A percentile compares a stretch with the other conserved stretches of the same genome.
Evolutionary conservation across 1,284 basidiomycete genomes (phyloP).

Genomic region (Austroboletus novae-zelandiae): DNA sequence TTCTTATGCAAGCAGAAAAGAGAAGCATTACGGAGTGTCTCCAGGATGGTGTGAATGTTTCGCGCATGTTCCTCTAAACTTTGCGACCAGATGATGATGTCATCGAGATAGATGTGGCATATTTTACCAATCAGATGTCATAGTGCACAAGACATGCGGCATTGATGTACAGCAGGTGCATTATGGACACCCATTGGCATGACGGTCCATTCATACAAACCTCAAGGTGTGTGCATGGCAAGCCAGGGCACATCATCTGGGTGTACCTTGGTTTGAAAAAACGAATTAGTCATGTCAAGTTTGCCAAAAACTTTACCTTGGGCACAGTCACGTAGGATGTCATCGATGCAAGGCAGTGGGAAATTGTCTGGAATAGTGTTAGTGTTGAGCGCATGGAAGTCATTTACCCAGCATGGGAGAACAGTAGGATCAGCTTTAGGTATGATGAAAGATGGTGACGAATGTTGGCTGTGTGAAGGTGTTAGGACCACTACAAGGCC

Average conservation of each 20-base stretch:
- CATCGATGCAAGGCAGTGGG: constrained; percentile 18
- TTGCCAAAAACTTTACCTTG: no score
- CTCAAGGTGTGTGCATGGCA: no score
- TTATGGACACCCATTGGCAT: neutral
- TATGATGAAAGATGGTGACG: constrained; percentile 11
- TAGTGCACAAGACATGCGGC: neutral
- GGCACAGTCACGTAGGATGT: no score
- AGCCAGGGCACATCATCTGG: no score
- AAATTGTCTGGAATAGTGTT: constrained; percentile 22
- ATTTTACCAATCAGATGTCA: neutral
- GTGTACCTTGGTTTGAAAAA: no score
- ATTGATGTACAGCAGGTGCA: neutral
- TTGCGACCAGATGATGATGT: neutral
- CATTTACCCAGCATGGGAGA: constrained; percentile 14
- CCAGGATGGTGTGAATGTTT: neutral
- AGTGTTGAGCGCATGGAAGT: constrained; percentile 15
- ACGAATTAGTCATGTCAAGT: no score
- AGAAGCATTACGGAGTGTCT: neutral
- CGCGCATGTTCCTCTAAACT: neutral
- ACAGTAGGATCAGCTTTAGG: constrained; percentile 8
- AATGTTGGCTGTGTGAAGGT: neutral
- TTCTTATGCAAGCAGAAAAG: neutral
- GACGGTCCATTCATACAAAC: no score
- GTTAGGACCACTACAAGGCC: no score
- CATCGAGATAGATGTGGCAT: no score